phyloP scores from a whole-genome alignment of 2,329 filamentous ascomycete genomes.

The Hymenoscyphus repandus region DNA sequence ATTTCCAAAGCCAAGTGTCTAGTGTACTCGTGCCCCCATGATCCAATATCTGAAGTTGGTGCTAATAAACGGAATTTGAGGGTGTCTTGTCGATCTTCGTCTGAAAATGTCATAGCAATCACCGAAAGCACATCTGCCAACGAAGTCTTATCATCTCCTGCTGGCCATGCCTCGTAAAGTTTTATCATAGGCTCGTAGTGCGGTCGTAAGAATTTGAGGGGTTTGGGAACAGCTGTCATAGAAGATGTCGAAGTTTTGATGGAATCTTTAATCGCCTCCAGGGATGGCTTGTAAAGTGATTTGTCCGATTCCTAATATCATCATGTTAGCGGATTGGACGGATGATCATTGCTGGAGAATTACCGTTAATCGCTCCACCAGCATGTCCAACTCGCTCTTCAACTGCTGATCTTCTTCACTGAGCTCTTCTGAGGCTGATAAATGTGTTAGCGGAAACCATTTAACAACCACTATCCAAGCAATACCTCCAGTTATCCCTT shows the following conservation, averaged over 20 bases:
- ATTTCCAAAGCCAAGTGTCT: constrained; percentile 93
- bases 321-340: constrained; percentile 10
- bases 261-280: constrained; percentile 95
- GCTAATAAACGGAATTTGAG: constrained; percentile 91
- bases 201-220: constrained; percentile 93
- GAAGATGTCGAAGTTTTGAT: constrained; percentile 99
- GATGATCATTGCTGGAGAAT: constrained; percentile 18
- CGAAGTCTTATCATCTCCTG: constrained; percentile 78
- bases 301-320: constrained; percentile 71
- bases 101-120: constrained; percentile 97
- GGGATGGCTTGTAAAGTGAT: constrained; percentile 81
- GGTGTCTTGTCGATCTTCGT: constrained; percentile 92
- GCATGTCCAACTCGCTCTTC: constrained; percentile 96
- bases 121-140: constrained; percentile 95
- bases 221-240: constrained; percentile 98
- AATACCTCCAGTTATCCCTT: constrained; percentile 43
- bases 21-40: constrained; percentile 98
- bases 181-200: constrained; percentile 89
- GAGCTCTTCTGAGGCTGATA: constrained; percentile 68
- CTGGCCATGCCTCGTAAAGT: constrained; percentile 84
- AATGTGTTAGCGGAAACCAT: constrained; percentile 32
- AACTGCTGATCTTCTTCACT: constrained; percentile 98
- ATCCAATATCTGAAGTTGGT: constrained; percentile 85
- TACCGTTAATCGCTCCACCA: constrained; percentile 91
- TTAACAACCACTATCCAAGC: constrained; percentile 11